Conservation (phyloP, 2,329 filamentous ascomycete species). For the Drechslerella dactyloides region DNA sequence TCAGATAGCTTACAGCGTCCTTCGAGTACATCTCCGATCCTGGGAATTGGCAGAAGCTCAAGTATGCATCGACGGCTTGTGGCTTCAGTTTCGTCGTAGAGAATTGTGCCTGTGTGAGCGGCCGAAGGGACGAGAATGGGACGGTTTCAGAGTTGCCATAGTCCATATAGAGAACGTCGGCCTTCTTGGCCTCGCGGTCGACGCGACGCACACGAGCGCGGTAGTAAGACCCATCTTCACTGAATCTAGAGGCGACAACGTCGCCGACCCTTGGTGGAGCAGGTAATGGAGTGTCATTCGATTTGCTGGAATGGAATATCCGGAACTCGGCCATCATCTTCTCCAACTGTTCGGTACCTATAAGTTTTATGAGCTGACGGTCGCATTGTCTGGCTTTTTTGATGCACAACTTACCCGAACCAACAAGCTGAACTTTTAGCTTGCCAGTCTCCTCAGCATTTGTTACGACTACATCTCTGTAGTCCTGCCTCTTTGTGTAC, state of each 20-base stretch:
- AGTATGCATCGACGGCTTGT: slow-evolving; percentile 83
- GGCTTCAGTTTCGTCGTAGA: slow-evolving; percentile 78
- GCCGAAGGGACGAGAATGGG: slow-evolving; percentile 80
- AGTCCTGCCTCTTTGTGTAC: slow-evolving; percentile 77
- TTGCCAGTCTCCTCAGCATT: slow-evolving; percentile 82
- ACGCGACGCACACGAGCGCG: slow-evolving; percentile 88
- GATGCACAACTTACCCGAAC: slow-evolving; percentile 57
- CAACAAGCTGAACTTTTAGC: slow-evolving; percentile 90
- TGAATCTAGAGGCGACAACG: slow-evolving; percentile 88
- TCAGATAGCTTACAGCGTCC: slow-evolving; percentile 78
- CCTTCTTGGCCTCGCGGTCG: slow-evolving; percentile 84
- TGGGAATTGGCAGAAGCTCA: slow-evolving; percentile 90
- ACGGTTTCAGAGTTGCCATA: slow-evolving; percentile 93
- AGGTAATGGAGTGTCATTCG: slow-evolving; percentile 75
- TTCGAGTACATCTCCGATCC: slow-evolving; percentile 79
- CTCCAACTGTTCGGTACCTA: slow-evolving; percentile 80
- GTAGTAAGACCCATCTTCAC: slow-evolving; percentile 90
- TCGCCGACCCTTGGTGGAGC: slow-evolving; percentile 88
- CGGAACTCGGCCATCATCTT: slow-evolving; percentile 90
- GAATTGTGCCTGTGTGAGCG: slow-evolving; percentile 81
- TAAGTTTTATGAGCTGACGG: slow-evolving; percentile 57
- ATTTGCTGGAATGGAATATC: slow-evolving; percentile 83
- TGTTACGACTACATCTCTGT: slow-evolving; percentile 91
- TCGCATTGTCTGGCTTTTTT: neutral
- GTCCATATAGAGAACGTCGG: slow-evolving; percentile 92